Evolutionary conservation across 371 early-diverging fungal species (phyloP).

Genomic region (Nematocida homosporus): DNA sequence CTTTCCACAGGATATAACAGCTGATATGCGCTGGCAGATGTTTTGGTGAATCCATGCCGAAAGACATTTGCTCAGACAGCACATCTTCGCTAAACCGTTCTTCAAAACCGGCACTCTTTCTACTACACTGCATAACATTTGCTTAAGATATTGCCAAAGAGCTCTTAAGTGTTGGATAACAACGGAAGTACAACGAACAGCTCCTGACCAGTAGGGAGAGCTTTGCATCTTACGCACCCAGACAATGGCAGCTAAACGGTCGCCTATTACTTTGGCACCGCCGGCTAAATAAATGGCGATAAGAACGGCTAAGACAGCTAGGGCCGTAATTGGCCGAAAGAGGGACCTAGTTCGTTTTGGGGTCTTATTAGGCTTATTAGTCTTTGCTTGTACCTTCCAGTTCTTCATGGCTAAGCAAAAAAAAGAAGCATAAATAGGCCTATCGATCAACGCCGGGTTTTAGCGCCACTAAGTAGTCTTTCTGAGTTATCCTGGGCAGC

Average conservation of each 20-base stretch:
- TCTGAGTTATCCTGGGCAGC: slow-evolving; percentile 40
- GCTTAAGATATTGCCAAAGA: background rate
- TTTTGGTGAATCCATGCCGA: background rate
- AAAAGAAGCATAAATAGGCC: slow-evolving; percentile 15
- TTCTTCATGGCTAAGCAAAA: slow-evolving; percentile 48
- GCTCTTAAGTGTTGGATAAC: background rate
- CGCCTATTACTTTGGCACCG: background rate
- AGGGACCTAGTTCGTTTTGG: background rate
- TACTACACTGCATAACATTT: background rate
- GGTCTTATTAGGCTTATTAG: background rate
- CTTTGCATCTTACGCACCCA: background rate
- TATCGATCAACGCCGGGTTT: background rate
- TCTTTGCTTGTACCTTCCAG: slow-evolving; percentile 42
- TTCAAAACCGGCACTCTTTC: background rate
- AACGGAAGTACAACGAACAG: background rate
- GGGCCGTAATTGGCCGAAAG: background rate
- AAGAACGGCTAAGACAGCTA: background rate
- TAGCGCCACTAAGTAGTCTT: slow-evolving; percentile 17
- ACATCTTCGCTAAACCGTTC: background rate
- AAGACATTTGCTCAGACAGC: background rate
- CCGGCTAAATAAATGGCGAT: background rate
- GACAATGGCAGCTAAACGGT: background rate
- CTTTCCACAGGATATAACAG: background rate
- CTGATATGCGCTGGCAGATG: background rate
- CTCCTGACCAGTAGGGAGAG: background rate